These are phyloP conservation scores for Boletus tylopilopsis DNA, from an alignment of 768 basidiomycete genomes.

Conservation along the genomic window DNA sequence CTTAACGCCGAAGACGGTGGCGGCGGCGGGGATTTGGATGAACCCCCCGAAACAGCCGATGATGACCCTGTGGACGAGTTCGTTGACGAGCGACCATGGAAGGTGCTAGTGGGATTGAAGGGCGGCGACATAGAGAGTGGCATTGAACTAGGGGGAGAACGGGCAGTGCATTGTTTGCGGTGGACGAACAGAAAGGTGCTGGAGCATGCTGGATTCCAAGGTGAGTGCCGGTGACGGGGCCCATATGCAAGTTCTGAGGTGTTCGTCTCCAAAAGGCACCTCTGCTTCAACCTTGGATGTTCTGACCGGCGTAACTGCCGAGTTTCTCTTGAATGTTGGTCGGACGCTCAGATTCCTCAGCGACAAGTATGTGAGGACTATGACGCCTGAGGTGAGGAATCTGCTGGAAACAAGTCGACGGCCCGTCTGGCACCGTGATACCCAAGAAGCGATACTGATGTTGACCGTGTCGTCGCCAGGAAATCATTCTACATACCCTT, in stretches of 20 bases:
- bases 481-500: constrained; percentile 88
- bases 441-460: constrained; percentile 3
- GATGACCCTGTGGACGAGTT: constrained; percentile 26
- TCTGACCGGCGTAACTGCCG: constrained; percentile 68
- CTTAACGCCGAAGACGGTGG: constrained; percentile 34
- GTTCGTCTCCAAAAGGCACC: constrained; percentile 45
- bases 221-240: constrained; percentile 38
- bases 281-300: constrained; percentile 77
- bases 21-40: constrained; percentile 30
- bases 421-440: not conserved
- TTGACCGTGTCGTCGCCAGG: constrained; percentile 43
- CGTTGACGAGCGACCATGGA: constrained; percentile 65
- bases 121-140: constrained; percentile 14
- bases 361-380: constrained; percentile 75
- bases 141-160: constrained; percentile 57
- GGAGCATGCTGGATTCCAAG: constrained; percentile 92
- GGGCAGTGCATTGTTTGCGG: constrained; percentile 58
- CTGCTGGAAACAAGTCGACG: not conserved
- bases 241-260: constrained; percentile 3
- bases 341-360: constrained; percentile 76
- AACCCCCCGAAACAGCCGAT: constrained; percentile 32
- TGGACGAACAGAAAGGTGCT: constrained; percentile 77
- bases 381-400: constrained; percentile 76
- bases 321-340: constrained; percentile 84
- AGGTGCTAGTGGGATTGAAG: constrained; percentile 19